Base-by-base conservation (phyloP, 2,329 filamentous ascomycete species). In the Colletotrichum tamarilloi region DNA sequence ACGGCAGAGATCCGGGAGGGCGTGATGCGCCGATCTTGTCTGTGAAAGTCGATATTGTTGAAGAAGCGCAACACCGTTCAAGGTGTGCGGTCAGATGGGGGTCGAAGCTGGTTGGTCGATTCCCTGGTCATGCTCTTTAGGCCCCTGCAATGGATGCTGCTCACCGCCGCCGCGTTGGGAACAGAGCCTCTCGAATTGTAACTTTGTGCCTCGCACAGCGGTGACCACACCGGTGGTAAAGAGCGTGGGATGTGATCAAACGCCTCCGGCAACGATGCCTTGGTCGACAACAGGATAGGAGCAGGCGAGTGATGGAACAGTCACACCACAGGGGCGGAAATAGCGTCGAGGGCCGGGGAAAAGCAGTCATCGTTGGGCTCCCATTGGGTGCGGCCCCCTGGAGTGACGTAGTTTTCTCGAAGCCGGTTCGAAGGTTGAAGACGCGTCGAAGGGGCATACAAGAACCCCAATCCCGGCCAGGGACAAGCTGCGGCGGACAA, bases 371-470 rank as follows among this genome's bases (percentile, higher is more conserved):
- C 26, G 16, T 62, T 62, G 49, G 67, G 49, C 35, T 32, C 60
- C 62, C 22, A 66, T 70, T 73, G 70, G 70, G 56, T 62, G 22
- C 24, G 19, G 19, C 19, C 28, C 55, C 46, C 55, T 62, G 28
- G 19, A 19, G 70, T 73, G 70, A 73, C 70, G 70, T 73, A 62
- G 60, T 63, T 55, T 73, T 73, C 67, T 73, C 46, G 67, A 73
- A 73, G 60, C 67, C 56, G 35, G 60, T 70, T 73, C 42, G 70
- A 70, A 70, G 42, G 16, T 49, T n/a, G 42, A 49, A 49, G 42
- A 49, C 42, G 42, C 42, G 42, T 49, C 59, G 63, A 64, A 32
- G 53, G 35, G 35, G 42, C 19, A 49, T 35, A 66, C 32, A 42
- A 38, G 32, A 32, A 16, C 58, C 55, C 55, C n/a, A 38, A 24